Conservation (phyloP, 192 early-diverging fungal species). For the Chytriomyces confervae region DNA sequence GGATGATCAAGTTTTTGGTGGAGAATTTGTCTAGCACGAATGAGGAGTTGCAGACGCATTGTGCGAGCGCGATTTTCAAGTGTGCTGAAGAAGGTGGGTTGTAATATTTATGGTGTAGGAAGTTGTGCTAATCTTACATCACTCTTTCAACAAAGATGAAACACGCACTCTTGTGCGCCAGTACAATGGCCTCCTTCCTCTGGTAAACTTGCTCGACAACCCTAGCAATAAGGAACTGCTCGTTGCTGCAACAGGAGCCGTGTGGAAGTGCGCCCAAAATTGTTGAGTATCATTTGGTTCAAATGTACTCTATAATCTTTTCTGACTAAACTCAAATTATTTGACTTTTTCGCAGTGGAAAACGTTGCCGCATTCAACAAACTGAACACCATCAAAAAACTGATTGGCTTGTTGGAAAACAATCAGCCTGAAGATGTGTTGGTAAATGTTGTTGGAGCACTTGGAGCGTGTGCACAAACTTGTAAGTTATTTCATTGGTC, state of each 20-base stretch:
- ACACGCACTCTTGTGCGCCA: constrained; percentile 61
- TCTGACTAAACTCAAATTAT: constrained; percentile 6
- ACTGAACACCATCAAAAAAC: constrained; percentile 68
- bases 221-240: constrained; percentile 66
- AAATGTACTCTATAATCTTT: too few species aligned
- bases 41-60: constrained; percentile 67
- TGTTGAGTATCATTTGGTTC: constrained; percentile 39
- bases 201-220: constrained; percentile 67
- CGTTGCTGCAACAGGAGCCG: constrained; percentile 68
- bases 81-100: constrained; percentile 66
- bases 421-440: constrained; percentile 70
- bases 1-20: constrained; percentile 71
- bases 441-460: constrained; percentile 69
- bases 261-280: constrained; percentile 73
- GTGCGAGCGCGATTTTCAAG: constrained; percentile 69
- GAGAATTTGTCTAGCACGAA: constrained; percentile 66
- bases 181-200: constrained; percentile 57
- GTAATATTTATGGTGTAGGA: background rate
- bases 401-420: constrained; percentile 70
- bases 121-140: constrained; percentile 9
- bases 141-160: constrained; percentile 63
- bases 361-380: constrained; percentile 70
- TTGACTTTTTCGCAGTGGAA: constrained; percentile 51
- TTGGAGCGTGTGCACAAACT: constrained; percentile 68
- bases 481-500: constrained; percentile 39